phyloP scores from a whole-genome alignment of 2,329 filamentous ascomycete genomes.

The Hawksworthiomyces lignivorus region DNA sequence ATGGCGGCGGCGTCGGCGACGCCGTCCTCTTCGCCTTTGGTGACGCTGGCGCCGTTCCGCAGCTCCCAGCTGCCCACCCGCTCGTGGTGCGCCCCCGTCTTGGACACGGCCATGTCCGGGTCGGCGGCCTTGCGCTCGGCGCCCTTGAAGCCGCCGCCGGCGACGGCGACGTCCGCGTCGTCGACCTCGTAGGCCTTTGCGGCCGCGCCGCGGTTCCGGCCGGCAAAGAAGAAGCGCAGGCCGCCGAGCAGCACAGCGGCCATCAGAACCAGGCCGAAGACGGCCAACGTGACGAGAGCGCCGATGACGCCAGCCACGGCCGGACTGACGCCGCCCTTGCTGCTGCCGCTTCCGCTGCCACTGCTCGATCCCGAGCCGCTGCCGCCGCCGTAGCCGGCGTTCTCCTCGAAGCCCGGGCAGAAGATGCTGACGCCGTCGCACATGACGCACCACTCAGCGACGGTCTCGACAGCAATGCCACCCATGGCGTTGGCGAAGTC shows the following conservation, averaged over 20 bases:
- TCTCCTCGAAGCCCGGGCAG: slow-evolving; percentile 23
- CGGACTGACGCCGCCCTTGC: slow-evolving; percentile 22
- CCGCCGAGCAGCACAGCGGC: slow-evolving; percentile 15
- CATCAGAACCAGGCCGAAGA: slow-evolving; percentile 21
- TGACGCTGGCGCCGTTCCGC: slow-evolving; percentile 16
- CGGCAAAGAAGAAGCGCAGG: slow-evolving; percentile 21
- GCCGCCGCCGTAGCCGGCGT: slow-evolving; percentile 1
- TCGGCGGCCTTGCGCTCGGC: slow-evolving; percentile 37
- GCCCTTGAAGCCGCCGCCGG: slow-evolving; percentile 35
- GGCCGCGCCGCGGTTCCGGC: background rate
- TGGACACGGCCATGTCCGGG: slow-evolving; percentile 32
- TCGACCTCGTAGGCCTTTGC: no score
- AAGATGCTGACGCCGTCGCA: slow-evolving; percentile 32
- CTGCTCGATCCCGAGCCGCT: background rate
- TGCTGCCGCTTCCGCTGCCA: background rate
- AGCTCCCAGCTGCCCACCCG: slow-evolving; percentile 45
- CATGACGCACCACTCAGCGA: slow-evolving; percentile 35
- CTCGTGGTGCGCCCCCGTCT: slow-evolving; percentile 33
- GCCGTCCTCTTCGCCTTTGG: no score
- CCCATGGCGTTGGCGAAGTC: slow-evolving; percentile 32
- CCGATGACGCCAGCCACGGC: slow-evolving; percentile 40
- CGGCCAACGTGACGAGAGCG: slow-evolving; percentile 30
- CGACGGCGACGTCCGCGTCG: slow-evolving; percentile 4
- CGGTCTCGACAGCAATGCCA: slow-evolving; percentile 24
- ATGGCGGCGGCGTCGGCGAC: slow-evolving; percentile 3